Evolutionary conservation across 192 early-diverging fungal species (phyloP).

Genomic region (Podila verticillata): DNA sequence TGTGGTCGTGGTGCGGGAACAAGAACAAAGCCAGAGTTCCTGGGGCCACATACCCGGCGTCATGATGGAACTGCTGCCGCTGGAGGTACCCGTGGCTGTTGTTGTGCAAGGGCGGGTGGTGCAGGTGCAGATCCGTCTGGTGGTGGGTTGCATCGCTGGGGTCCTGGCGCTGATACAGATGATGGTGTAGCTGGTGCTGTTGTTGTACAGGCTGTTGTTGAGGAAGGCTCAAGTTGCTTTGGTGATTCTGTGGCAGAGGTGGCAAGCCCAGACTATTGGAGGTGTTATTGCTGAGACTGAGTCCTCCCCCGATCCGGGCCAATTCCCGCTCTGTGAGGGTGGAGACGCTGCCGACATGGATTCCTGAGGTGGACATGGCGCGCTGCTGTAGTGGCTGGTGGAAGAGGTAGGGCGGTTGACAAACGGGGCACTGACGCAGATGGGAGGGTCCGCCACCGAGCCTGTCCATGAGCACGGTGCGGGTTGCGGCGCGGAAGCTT

Average conservation of each 20-base stretch:
- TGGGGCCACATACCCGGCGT: slow-evolving; percentile 29
- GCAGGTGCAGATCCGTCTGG: slow-evolving; percentile 27
- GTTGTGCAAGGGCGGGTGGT: slow-evolving; percentile 1
- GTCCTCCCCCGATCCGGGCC: neutral
- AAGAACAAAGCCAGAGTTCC: slow-evolving; percentile 29
- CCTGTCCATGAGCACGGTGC: slow-evolving; percentile 24
- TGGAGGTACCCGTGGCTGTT: slow-evolving; percentile 17
- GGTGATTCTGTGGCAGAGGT: slow-evolving; percentile 16
- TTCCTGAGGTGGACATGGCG: neutral
- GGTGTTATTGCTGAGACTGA: neutral
- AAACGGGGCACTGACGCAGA: neutral
- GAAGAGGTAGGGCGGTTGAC: neutral
- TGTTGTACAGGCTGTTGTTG: slow-evolving; percentile 1
- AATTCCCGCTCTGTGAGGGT: neutral
- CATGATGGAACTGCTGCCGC: neutral
- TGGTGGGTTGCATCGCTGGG: slow-evolving; percentile 6
- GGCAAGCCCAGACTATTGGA: slow-evolving; percentile 5
- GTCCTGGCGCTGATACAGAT: slow-evolving; percentile 24
- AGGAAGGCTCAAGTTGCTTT: neutral
- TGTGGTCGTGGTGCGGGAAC: slow-evolving; percentile 41
- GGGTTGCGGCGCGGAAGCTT: slow-evolving; percentile 13
- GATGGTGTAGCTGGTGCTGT: slow-evolving; percentile 15
- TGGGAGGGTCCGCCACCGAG: slow-evolving; percentile 6
- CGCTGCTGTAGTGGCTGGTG: slow-evolving; percentile 1
- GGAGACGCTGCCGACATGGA: neutral